Base-by-base conservation (phyloP, 2,329 filamentous ascomycete species). In the Claviceps purpurea region DNA sequence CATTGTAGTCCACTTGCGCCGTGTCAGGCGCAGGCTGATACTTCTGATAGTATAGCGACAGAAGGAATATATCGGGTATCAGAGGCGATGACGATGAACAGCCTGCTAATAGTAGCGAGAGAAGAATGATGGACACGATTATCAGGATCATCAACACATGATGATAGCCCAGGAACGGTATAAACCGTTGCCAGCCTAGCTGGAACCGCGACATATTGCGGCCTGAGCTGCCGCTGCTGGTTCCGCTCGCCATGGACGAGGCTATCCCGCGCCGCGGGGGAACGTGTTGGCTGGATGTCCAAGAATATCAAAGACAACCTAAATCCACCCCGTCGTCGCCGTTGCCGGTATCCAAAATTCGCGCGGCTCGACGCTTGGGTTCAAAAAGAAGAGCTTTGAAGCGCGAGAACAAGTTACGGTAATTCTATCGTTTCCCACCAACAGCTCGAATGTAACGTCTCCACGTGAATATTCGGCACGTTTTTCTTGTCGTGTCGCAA, bases 111-210 rank as follows among this genome's bases (percentile, higher is more conserved):
- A 98, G 73, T 57, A 98, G 80, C 61, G 93, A 90, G 59, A 98
- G 77, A 65, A 98, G 75, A 68, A 98, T 95, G 64, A 98, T 95
- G 46, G 90, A 81, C 54, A 96, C 74, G 52, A 87, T 90, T 64
- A 98, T 95, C 59, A 98, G 73, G 61, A 98, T 89, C 93, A 98
- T 98, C 68, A 98, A 79, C 58, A 97, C 85, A 81, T 98, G 81
- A 65, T 85, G 82, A 64, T 85, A 85, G 59, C 82, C 82, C 54
- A 85, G 74, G 65, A 85, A 85, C 59, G 82, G 82, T 65, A 85
- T 71, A 60, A 78, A 80, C 64, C 80, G 81, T 82, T 73, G 71
- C 73, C 73, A 76, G 57, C 73, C 73, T 56, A 74, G 59, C 57
- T 71, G 70, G 52, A 76, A 70, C 57, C 60, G 67, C 55, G 64